Evolutionary conservation across 1,284 basidiomycete species (phyloP).

Genomic region (Fistulina hepatica): DNA sequence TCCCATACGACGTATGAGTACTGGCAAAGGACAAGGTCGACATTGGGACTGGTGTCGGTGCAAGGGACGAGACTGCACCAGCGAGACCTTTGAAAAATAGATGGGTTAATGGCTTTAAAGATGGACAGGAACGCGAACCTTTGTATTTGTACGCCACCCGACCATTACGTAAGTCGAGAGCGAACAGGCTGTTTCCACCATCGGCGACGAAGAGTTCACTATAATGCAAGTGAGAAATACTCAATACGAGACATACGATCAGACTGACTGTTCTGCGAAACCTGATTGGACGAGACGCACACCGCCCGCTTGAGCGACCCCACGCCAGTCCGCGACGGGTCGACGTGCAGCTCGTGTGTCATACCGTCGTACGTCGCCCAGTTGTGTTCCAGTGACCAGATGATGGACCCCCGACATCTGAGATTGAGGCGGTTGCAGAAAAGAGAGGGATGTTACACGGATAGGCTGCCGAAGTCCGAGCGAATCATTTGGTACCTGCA

Average conservation of each 20-base stretch:
- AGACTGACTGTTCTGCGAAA: constrained; percentile 56
- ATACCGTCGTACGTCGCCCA: constrained; percentile 70
- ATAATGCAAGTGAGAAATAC: constrained; percentile 5
- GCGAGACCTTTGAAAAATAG: constrained; percentile 41
- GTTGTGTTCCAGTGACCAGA: constrained; percentile 64
- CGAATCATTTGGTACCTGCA: constrained; percentile 64
- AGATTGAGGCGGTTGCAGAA: constrained; percentile 36
- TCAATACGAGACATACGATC: neutral
- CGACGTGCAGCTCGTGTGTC: constrained; percentile 67
- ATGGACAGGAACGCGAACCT: constrained; percentile 31
- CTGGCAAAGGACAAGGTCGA: too few relatives aligned
- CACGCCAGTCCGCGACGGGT: constrained; percentile 60
- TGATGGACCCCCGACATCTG: constrained; percentile 30
- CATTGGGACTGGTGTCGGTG: constrained; percentile 32
- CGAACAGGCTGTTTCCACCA: constrained; percentile 53
- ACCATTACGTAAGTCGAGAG: constrained; percentile 70
- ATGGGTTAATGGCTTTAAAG: constrained; percentile 4
- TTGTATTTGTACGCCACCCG: constrained; percentile 61
- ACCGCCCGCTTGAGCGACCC: constrained; percentile 54
- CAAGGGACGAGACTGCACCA: constrained; percentile 55
- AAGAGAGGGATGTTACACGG: constrained; percentile 60
- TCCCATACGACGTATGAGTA: too few relatives aligned
- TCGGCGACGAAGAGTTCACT: constrained; percentile 77
- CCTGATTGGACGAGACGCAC: constrained; percentile 55
- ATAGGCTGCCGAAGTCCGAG: constrained; percentile 75